Base-by-base conservation (phyloP, 192 early-diverging fungal genomes). In the Coemansia sp. region DNA sequence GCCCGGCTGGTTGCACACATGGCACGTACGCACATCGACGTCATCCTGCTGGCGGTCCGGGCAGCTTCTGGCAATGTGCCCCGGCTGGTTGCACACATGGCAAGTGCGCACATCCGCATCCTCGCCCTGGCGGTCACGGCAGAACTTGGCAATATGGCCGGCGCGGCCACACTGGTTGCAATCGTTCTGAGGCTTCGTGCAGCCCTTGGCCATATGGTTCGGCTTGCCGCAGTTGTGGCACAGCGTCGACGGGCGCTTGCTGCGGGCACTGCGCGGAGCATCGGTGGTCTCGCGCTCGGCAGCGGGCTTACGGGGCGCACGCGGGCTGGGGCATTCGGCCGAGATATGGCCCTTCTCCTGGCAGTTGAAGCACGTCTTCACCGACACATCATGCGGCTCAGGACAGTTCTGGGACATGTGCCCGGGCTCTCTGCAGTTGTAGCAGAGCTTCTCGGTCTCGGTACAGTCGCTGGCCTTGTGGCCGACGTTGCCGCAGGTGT, bases 331-430 rank as follows among this genome's bases (percentile, higher is more conserved):
- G 57, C 85, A 86, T 9, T 68, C 66, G 37, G 66, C 73, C 14
- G 74, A 71, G 1, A 83, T 50, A 57, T 86, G 85, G 9, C 82
- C 83, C 59, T 72, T 68, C 11, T 71, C 20, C 25, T 58, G 58
- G 59, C 80, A 82, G 68, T 82, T 84, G 65, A 83, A 84, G 68
- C 85, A 86, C 51, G 83, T 75, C 42, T 60, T 55, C 37, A 57
- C 48, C 38, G 67, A 26, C 44, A 47, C 26, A 22, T 63, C 71
- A n/a, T 65, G 74, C 21, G 69, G 71, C 25, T 77, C 51, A 7
- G 75, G 49, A 56, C 85, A 86, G 7, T 71, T 71, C 22, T 44
- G 46, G 11, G 60, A 56, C 19, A 76, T 14, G 40, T 86, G 85
- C 19, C 82, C 85, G 0, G 73, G 72, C 69, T 80, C 48, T 23